These are phyloP conservation scores for Nemania bipapillata DNA, from an alignment of 2,329 filamentous ascomycete species.

Conservation along the genomic window DNA sequence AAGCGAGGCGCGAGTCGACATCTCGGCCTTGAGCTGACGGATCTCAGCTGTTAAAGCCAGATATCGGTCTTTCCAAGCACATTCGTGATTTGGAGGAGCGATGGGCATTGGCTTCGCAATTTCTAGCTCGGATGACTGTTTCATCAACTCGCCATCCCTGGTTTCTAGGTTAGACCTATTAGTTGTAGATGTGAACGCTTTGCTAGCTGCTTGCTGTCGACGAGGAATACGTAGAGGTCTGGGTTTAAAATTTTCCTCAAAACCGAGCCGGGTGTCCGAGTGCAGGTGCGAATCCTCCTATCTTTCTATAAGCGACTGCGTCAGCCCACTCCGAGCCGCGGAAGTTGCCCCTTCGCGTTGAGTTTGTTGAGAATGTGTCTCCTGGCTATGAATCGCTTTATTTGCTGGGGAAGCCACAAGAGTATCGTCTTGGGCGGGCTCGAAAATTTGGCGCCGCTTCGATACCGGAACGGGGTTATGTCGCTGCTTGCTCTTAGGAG, in stretches of 20 bases:
- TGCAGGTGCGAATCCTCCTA: conserved; percentile 22
- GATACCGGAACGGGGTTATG: conserved; percentile 19
- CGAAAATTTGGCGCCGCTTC: conserved; percentile 22
- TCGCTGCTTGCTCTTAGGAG: neutral
- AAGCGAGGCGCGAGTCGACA: conserved; percentile 43
- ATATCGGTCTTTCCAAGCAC: conserved; percentile 58
- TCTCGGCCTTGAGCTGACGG: conserved; percentile 56
- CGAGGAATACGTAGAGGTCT: neutral
- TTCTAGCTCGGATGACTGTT: conserved; percentile 40
- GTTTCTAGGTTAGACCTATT: neutral
- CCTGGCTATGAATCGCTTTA: neutral
- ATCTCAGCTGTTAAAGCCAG: conserved; percentile 56
- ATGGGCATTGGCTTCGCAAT: conserved; percentile 52
- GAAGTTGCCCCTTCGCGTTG: neutral
- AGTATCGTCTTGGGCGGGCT: conserved; percentile 11
- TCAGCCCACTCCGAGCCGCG: conserved; percentile 11
- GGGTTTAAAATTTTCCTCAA: neutral
- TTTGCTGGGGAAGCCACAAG: neutral
- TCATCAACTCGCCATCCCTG: conserved; percentile 11
- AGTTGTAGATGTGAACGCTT: neutral
- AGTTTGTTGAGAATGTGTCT: neutral
- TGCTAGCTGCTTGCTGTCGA: neutral
- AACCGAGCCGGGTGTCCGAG: conserved; percentile 12
- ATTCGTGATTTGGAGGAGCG: conserved; percentile 55
- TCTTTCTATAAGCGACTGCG: conserved; percentile 24